Evolutionary conservation across 352 stramenopile species (phyloP), one percentile per base, ranked within the genome.

Genomic region (Phytophthora palmivora): DNA sequence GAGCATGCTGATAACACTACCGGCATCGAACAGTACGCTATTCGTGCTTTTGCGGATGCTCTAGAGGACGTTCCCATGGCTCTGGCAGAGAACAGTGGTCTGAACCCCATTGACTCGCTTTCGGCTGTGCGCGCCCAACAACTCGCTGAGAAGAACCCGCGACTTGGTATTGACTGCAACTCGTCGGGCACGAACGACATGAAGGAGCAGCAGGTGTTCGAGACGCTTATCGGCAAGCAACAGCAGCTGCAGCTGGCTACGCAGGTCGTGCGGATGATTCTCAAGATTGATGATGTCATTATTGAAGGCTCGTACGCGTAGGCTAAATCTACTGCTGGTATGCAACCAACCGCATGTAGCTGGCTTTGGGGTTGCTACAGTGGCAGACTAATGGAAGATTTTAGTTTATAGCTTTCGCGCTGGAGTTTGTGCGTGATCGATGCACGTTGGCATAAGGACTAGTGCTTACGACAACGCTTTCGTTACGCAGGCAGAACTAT

Each of bases 271-370:
- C 98, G 98, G 75, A 99, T 99, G 97, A 99, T 99, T 73, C 89
- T 99, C 56, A 99, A 99, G 91, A 99, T 99, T 69, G 97, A 99
- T 79, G 97, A 99, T 85, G 96, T 99, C 26, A 99, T 99, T 82
- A 89, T 98, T 63, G 82, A 97, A 68, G 95, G 94, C 64, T 80
- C 78, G 47, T 98, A 98, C 72, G 74, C 82, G 62, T 96, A 92
- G 77, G 54, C 44, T 52, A 64, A 68, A 63, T 67, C 42, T 53
- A 56, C 52, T 60, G 58, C 22, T 45, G 45, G 8, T 19, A 14
- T 34, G 50, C 33, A 52, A 52, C n/a, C n/a, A n/a, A n/a, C 39
- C 7, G 24, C 11, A 18, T 28, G 19, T 26, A 41, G 9, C 37
- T 46, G 42, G 56, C 30, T 34, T 44, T 9, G 39, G 46, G n/a